These are phyloP conservation scores for Solidago caesia DNA, from an alignment of 129 eudicot species.

Conservation along the genomic window DNA sequence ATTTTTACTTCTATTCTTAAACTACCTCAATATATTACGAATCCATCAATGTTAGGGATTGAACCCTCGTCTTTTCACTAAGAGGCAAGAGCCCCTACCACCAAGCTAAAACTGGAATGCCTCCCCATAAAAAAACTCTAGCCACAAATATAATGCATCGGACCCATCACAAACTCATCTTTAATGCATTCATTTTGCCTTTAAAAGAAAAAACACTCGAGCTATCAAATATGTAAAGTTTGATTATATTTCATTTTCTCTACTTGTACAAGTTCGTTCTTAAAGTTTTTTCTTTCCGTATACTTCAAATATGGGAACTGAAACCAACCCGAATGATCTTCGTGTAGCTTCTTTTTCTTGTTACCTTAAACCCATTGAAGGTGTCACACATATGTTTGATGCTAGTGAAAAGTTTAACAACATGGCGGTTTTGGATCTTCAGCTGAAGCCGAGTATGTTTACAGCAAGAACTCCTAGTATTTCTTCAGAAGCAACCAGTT, in stretches of 20 bases:
- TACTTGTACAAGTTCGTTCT: neutral
- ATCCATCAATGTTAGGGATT: too few relatives aligned
- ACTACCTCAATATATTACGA: too few relatives aligned
- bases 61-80: too few relatives aligned
- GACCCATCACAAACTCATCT: constrained; percentile 20
- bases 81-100: too few relatives aligned
- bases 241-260: neutral
- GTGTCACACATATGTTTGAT: constrained; percentile 19
- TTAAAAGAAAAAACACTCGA: constrained; percentile 21
- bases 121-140: constrained; percentile 18
- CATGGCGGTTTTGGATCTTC: constrained; percentile 34
- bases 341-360: constrained; percentile 68
- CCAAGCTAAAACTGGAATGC: neutral
- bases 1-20: too few relatives aligned
- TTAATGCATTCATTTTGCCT: constrained; percentile 21
- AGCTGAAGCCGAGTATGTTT: constrained; percentile 31
- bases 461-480: constrained; percentile 48
- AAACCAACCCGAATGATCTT: constrained; percentile 35
- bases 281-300: neutral
- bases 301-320: constrained; percentile 28
- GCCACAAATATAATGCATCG: constrained; percentile 25
- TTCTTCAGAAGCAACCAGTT: constrained; percentile 50
- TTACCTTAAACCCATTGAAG: constrained; percentile 53
- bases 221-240: neutral
- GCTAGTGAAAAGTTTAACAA: constrained; percentile 14